These are phyloP conservation scores for Hericium rajendrae DNA, from an alignment of 768 basidiomycete species.

Conservation along the genomic window DNA sequence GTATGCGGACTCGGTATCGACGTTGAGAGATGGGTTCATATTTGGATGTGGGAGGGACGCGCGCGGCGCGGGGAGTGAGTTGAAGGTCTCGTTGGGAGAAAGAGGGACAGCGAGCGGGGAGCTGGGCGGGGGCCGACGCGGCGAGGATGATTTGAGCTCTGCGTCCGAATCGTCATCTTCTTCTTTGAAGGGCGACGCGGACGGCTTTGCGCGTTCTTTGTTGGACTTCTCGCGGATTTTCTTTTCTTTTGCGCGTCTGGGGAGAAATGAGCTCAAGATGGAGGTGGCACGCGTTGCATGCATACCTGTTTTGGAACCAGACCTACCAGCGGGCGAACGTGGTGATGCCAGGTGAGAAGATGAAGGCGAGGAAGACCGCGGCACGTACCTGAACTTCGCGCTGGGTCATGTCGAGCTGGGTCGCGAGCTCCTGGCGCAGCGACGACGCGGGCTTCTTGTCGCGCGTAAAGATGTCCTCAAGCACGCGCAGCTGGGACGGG, in stretches of 20 bases:
- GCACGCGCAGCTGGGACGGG: conserved; percentile 75
- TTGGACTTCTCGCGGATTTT: conserved; percentile 18
- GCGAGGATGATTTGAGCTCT: background rate
- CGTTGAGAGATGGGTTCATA: background rate
- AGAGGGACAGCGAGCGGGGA: background rate
- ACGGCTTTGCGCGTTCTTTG: background rate
- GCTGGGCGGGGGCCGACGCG: background rate
- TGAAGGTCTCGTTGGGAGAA: background rate
- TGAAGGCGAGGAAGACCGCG: background rate
- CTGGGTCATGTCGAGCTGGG: conserved; percentile 83
- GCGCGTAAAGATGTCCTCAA: conserved; percentile 78
- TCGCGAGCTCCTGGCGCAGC: conserved; percentile 69
- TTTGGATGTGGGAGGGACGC: background rate
- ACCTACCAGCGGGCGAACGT: conserved; percentile 38
- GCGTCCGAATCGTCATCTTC: background rate
- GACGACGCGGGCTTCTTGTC: conserved; percentile 89
- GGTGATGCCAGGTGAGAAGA: conserved; percentile 6
- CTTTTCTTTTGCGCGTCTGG: conserved; percentile 81
- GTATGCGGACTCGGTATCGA: background rate
- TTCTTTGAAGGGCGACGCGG: background rate
- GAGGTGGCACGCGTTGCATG: background rate
- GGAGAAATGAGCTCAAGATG: background rate
- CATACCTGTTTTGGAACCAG: conserved; percentile 78
- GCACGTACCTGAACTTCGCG: conserved; percentile 84
- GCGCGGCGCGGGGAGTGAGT: background rate